Evolutionary conservation across 345 rosid species (phyloP).

Genomic region (Diplotaxis tenuifolia): DNA sequence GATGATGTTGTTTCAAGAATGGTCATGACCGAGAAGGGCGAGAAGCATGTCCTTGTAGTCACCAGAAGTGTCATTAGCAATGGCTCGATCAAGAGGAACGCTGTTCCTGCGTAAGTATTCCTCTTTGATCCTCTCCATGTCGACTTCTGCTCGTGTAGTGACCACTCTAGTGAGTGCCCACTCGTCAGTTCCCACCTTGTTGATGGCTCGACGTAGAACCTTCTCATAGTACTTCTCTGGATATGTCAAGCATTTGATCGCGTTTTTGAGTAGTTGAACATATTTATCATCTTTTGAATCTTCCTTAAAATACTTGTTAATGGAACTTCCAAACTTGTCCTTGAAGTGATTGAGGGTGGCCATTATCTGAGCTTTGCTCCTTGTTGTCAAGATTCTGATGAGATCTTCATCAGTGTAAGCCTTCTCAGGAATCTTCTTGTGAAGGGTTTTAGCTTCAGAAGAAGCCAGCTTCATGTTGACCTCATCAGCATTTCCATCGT

Average conservation of each 20-base stretch:
- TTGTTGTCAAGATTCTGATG: constrained; percentile 75
- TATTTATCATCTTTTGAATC: constrained; percentile 64
- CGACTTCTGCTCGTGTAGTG: constrained; percentile 77
- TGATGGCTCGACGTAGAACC: constrained; percentile 67
- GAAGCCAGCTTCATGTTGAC: constrained; percentile 66
- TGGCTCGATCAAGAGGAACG: constrained; percentile 65
- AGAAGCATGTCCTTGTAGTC: constrained; percentile 80
- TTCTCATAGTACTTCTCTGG: constrained; percentile 91
- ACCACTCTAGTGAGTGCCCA: constrained; percentile 76
- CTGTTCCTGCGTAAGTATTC: constrained; percentile 75
- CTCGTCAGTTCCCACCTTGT: constrained; percentile 80
- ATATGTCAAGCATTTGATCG: constrained; percentile 71
- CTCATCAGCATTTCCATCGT: constrained; percentile 81
- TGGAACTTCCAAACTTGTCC: constrained; percentile 58
- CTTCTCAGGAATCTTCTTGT: constrained; percentile 67
- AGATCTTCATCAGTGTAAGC: constrained; percentile 74
- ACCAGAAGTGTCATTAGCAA: constrained; percentile 71
- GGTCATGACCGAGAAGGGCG: constrained; percentile 61
- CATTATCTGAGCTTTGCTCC: constrained; percentile 75
- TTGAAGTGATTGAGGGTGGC: constrained; percentile 84
- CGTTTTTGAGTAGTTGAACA: constrained; percentile 66
- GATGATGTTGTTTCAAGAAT: constrained; percentile 38
- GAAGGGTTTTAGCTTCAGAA: constrained; percentile 80
- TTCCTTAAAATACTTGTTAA: constrained; percentile 74
- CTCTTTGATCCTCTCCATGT: constrained; percentile 80